Evolutionary conservation across 2,329 filamentous ascomycete genomes (phyloP).

Genomic region (Aspergillus pseudonomiae): DNA sequence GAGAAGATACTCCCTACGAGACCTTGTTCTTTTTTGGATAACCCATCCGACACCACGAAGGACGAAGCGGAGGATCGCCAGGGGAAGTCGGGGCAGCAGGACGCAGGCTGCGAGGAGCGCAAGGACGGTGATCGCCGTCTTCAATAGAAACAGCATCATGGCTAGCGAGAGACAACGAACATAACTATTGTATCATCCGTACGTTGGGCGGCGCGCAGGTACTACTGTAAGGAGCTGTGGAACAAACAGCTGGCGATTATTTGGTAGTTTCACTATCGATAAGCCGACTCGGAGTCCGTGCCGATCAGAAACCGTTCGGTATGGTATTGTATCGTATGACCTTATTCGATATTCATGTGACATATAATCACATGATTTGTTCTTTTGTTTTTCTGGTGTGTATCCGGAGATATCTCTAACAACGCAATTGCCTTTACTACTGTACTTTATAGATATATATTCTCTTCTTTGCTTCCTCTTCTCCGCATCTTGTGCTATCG

Average conservation of each 20-base stretch:
- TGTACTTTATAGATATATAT: not conserved
- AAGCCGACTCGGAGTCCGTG: not conserved
- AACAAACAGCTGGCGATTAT: constrained; percentile 5
- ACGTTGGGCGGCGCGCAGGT: not conserved
- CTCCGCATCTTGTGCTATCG: not conserved
- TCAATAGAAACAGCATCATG: constrained; percentile 40
- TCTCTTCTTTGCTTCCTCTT: not conserved
- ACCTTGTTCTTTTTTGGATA: constrained; percentile 65
- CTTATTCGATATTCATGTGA: not conserved
- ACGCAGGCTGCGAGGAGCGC: constrained; percentile 37
- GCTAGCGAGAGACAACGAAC: not conserved
- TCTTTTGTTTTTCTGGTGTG: not conserved
- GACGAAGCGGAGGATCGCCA: constrained; percentile 35
- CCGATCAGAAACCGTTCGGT: not conserved
- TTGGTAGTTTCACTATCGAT: constrained; percentile 20
- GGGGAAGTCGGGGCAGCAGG: constrained; percentile 38
- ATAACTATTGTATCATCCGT: constrained; percentile 1
- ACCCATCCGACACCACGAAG: constrained; percentile 60
- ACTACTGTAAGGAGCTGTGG: not conserved
- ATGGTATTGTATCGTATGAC: not conserved
- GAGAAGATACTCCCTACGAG: constrained; percentile 60
- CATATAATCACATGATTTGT: not conserved
- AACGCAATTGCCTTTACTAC: not conserved
- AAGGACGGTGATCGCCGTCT: constrained; percentile 35
- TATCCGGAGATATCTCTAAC: not conserved